Base-by-base conservation (phyloP, 1,284 basidiomycete species). In the Ceratobasidium sp. region DNA sequence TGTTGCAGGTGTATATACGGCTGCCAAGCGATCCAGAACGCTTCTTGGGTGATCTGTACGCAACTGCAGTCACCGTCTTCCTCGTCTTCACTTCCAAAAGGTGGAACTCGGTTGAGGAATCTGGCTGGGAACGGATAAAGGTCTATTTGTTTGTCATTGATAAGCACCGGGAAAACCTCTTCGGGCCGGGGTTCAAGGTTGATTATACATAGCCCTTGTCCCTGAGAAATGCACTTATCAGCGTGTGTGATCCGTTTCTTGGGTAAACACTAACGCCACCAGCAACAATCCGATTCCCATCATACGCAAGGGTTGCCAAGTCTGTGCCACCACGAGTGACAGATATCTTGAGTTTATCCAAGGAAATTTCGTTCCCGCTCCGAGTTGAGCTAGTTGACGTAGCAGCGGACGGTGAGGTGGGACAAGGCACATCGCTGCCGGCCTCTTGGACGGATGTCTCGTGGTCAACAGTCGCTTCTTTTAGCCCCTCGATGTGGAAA, bases 81-180 rank as follows among this genome's bases (percentile, higher is more conserved):
- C n/a, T 31, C 53, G 14, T 58, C 31, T 14, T 29, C 41, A 11
- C 43, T 31, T 43, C 68, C 68, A 49, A 71, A 71, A 19, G 68
- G 68, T 31, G 22, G 41, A 11, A 59, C 41, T 29, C 41, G 37
- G 24, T 29, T 31, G 13, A 59, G 8, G 14, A 19, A 43, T n/a
- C 27, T 61, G 22, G 43, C 27, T n/a, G 54, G 68, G 31, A 71
- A 71, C 19, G 68, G 68, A n/a, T 71, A 41, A 14, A 71, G 54
- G 6, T 59, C 41, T 19, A 43, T 27, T 5, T 29, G 39, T n/a
- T 43, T 41, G 2, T 71, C 54, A n/a, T 49, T 37, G 27, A 49
- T 16, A 7, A 11, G 31, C 2, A 43, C 19, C n/a, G 22, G 11
- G 27, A 59, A 71, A 24, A 43, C 9, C n/a, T 71, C 46, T 1